phyloP scores from a whole-genome alignment of 163 green algal genomes.

The Scenedesmus sp. region DNA sequence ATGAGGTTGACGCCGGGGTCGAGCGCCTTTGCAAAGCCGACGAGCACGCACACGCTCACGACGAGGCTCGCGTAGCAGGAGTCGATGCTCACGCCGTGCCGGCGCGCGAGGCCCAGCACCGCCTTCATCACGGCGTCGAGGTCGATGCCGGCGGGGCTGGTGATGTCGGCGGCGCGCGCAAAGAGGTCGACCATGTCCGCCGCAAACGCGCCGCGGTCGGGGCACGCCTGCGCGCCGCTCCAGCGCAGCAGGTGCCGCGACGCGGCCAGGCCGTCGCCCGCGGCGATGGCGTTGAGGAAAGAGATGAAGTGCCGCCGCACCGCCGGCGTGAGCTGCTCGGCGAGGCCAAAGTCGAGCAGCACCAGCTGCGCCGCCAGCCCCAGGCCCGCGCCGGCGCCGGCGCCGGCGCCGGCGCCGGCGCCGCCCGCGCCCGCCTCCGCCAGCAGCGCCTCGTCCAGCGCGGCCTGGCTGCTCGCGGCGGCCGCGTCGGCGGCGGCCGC shows the following conservation, averaged over 20 bases:
- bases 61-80: slow-evolving; percentile 79
- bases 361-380: slow-evolving; percentile 57
- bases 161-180: slow-evolving; percentile 63
- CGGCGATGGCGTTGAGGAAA: slow-evolving; percentile 77
- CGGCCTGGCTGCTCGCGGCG: background rate
- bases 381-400: background rate
- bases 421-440: background rate
- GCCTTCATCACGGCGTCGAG: slow-evolving; percentile 69
- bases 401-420: no score
- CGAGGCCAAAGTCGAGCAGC: slow-evolving; percentile 82
- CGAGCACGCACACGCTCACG: slow-evolving; percentile 81
- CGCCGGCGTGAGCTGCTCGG: slow-evolving; percentile 67
- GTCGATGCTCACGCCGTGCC: slow-evolving; percentile 80
- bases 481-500: background rate
- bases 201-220: slow-evolving; percentile 57
- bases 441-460: slow-evolving; percentile 9
- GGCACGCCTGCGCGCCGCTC: slow-evolving; percentile 54
- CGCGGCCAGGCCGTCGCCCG: slow-evolving; percentile 63
- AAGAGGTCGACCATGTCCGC: slow-evolving; percentile 69
- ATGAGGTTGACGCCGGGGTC: slow-evolving; percentile 84
- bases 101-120: slow-evolving; percentile 68
- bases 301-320: slow-evolving; percentile 83
- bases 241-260: slow-evolving; percentile 76
- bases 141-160: slow-evolving; percentile 45
- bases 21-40: slow-evolving; percentile 80